Conservation (phyloP, 2,329 filamentous ascomycete genomes). For the Ophiosphaerella herpotricha region DNA sequence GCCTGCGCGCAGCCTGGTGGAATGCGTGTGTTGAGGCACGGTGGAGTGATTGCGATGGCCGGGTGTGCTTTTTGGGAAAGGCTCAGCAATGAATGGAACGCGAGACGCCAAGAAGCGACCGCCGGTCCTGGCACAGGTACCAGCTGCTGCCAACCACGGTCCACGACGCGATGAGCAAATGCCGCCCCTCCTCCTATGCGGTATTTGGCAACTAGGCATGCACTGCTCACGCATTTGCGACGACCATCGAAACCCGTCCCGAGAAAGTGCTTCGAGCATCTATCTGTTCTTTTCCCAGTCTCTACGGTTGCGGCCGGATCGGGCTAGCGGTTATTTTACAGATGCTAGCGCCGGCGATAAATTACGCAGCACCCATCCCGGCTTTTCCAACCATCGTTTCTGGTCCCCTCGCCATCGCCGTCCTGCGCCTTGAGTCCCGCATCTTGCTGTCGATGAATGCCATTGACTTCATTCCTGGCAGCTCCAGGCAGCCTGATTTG, state of each 20-base stretch:
- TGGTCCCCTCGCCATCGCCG: constrained; percentile 16
- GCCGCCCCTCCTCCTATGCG: too few species aligned
- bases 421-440: constrained; percentile 10
- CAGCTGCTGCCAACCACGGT: constrained; percentile 1
- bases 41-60: constrained; percentile 21
- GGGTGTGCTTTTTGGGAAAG: constrained; percentile 26
- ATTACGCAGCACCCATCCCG: constrained; percentile 13
- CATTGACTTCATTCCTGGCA: constrained; percentile 35
- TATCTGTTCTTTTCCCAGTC: too few species aligned
- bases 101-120: constrained; percentile 28
- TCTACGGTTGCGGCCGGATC: background rate
- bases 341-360: constrained; percentile 9
- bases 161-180: too few species aligned
- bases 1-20: constrained; percentile 18
- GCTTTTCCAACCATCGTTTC: constrained; percentile 14
- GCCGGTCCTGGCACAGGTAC: constrained; percentile 15
- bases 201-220: too few species aligned
- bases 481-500: constrained; percentile 39
- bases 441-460: constrained; percentile 44
- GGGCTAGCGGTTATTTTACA: constrained; percentile 2
- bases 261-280: too few species aligned
- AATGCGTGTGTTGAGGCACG: constrained; percentile 12
- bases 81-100: constrained; percentile 32
- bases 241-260: too few species aligned
- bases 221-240: too few species aligned